A percentile compares a stretch with the other conserved stretches of the same genome.
These are phyloP conservation scores for Fusarium sp. DNA, from an alignment of 2,329 filamentous ascomycete species.

Conservation along the genomic window DNA sequence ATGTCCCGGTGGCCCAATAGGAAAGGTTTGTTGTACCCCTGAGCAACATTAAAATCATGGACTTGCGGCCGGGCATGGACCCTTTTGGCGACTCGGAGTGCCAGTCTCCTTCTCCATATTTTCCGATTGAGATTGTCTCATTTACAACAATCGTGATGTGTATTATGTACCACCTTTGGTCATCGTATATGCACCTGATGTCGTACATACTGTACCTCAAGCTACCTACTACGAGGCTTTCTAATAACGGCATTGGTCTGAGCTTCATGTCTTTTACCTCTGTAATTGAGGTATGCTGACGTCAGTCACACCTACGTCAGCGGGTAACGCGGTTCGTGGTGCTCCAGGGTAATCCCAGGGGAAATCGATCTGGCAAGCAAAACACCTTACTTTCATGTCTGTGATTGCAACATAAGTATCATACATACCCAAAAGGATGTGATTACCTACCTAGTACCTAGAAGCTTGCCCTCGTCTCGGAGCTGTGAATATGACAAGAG, in stretches of 20 bases:
- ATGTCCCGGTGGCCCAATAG: constrained; percentile 19
- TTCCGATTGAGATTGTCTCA: constrained; percentile 6
- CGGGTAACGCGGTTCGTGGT: background rate
- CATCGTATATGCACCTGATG: background rate
- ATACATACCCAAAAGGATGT: too few relatives aligned
- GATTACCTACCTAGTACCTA: too few relatives aligned
- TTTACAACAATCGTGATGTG: background rate
- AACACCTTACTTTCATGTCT: background rate
- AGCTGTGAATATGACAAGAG: too few relatives aligned
- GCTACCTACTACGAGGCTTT: background rate
- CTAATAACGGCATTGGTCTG: too few relatives aligned
- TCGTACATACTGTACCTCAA: background rate
- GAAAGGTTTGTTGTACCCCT: constrained; percentile 25
- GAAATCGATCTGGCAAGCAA: background rate
- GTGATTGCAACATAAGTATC: background rate
- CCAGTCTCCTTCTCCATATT: constrained; percentile 31
- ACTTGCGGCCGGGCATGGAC: constrained; percentile 6
- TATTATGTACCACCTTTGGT: background rate
- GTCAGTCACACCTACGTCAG: constrained; percentile 39
- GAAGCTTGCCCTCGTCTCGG: too few relatives aligned
- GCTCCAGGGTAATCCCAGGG: constrained; percentile 5
- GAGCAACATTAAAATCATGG: constrained; percentile 9
- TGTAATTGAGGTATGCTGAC: constrained; percentile 12
- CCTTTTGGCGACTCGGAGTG: constrained; percentile 29
- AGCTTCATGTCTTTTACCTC: background rate